Conservation (phyloP, 2,329 filamentous ascomycete genomes). For the Albifimbria verrucaria region DNA sequence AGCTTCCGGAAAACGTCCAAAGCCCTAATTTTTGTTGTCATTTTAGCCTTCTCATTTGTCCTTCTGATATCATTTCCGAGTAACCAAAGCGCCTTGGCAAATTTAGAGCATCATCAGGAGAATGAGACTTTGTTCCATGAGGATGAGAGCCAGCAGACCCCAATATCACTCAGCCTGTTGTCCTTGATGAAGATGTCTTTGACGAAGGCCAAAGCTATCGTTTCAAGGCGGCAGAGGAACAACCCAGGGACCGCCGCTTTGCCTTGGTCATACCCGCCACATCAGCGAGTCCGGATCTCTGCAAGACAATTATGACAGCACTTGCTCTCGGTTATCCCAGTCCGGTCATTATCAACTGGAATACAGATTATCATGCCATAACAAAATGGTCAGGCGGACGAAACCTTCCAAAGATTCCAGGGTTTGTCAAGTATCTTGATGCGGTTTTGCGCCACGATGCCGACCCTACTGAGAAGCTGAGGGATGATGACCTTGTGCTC, state of each 20-base stretch:
- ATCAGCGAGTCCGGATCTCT: conserved; percentile 15
- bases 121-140: neutral
- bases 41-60: neutral
- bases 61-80: neutral
- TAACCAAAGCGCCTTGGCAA: neutral
- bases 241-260: conserved; percentile 9
- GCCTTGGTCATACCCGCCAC: conserved; percentile 17
- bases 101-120: neutral
- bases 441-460: conserved; percentile 6
- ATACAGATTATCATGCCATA: conserved; percentile 7
- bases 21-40: neutral
- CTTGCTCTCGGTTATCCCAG: conserved; percentile 17
- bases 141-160: neutral
- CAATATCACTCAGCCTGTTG: neutral
- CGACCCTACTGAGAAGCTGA: conserved; percentile 6
- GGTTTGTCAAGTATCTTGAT: conserved; percentile 16
- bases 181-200: neutral
- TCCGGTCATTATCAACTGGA: conserved; percentile 20
- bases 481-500: conserved; percentile 18
- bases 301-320: conserved; percentile 16
- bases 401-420: conserved; percentile 19
- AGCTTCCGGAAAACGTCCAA: neutral
- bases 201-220: neutral
- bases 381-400: conserved; percentile 10
- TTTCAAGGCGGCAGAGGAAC: neutral